Evolutionary conservation across 1,284 basidiomycete species (phyloP), one percentile per base, ranked within the genome.

Genomic region (Mycena sp.): DNA sequence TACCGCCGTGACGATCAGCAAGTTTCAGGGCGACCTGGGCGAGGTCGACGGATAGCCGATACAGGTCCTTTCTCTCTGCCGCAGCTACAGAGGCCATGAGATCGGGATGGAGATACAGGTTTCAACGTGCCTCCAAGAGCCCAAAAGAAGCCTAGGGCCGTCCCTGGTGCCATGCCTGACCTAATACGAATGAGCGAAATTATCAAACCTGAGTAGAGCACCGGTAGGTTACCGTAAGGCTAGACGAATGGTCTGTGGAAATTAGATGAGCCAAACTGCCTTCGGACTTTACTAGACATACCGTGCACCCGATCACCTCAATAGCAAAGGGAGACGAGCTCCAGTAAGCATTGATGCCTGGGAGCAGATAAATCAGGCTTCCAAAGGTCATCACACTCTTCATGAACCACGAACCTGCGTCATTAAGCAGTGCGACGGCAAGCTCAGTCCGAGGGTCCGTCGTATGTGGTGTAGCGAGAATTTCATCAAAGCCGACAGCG

Each of bases 311-410:
- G 57, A 90, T 85, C 21, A 88, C 77, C 71, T 88, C 87, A 11
- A 62, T 64, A 11, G 83, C 78, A 69, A 89, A 86, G 2, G 83
- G 81, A 0, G 78, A 78, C 6, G 83, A 80, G 67, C 83, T 87
- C 89, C 89, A 91, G 69, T 89, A 90, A 16, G 88, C 87, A 73
- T 88, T 88, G 37, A 84, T 83, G 4, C 86, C 86, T 88, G 54
- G 25, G n/a, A 41, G 17, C 25, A 16, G 28, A 62, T n/a, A 61
- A 32, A 19, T 35, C 23, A 21, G 6, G 43, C 12, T 51, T 55
- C 37, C 43, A n/a, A 40, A 32, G 32, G n/a, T 5, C 25, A 29
- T 11, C n/a, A n/a, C n/a, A n/a, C n/a, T 23, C 41, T 52, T 37
- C 37, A 29, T n/a, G 50, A 26, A 30, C 26, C 17, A 69, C 78